phyloP scores from a whole-genome alignment of 768 basidiomycete species.

The Russula olivacea region DNA sequence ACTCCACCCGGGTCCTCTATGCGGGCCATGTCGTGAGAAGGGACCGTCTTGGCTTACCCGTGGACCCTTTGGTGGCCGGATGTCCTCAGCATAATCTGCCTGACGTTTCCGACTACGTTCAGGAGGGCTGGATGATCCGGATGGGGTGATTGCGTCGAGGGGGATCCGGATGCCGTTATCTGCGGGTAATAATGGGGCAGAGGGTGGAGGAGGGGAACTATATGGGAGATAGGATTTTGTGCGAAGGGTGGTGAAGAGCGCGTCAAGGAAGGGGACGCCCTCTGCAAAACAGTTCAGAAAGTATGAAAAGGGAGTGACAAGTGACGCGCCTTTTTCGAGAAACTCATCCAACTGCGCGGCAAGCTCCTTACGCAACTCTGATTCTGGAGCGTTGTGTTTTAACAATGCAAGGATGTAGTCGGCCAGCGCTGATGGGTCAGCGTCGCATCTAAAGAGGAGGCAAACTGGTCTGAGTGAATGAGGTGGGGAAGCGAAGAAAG shows the following conservation, averaged over 20 bases:
- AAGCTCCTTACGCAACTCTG: constrained; percentile 77
- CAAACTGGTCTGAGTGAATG: neutral
- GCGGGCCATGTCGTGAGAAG: constrained; percentile 57
- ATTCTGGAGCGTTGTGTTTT: constrained; percentile 80
- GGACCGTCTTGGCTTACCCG: constrained; percentile 59
- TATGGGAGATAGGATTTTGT: constrained; percentile 85
- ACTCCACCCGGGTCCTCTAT: constrained; percentile 33
- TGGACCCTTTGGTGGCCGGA: constrained; percentile 64
- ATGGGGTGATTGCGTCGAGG: constrained; percentile 54
- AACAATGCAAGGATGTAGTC: constrained; percentile 93
- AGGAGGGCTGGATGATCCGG: constrained; percentile 39
- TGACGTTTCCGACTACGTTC: constrained; percentile 62
- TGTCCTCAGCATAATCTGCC: constrained; percentile 53
- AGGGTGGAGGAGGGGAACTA: constrained; percentile 35
- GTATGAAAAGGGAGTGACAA: constrained; percentile 14
- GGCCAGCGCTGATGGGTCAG: constrained; percentile 87
- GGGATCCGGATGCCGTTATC: constrained; percentile 79
- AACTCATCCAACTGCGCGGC: constrained; percentile 81
- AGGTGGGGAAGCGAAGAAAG: constrained; percentile 6
- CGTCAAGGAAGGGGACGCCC: constrained; percentile 72
- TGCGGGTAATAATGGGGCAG: constrained; percentile 33
- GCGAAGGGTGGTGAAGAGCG: constrained; percentile 77
- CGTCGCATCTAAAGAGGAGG: constrained; percentile 68
- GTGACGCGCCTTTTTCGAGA: constrained; percentile 71
- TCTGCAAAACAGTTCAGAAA: constrained; percentile 36